A percentile compares a stretch with the other conserved stretches of the same genome.
Conservation (phyloP, 2,329 filamentous ascomycete genomes). For the Aspergillus novoparasiticus region DNA sequence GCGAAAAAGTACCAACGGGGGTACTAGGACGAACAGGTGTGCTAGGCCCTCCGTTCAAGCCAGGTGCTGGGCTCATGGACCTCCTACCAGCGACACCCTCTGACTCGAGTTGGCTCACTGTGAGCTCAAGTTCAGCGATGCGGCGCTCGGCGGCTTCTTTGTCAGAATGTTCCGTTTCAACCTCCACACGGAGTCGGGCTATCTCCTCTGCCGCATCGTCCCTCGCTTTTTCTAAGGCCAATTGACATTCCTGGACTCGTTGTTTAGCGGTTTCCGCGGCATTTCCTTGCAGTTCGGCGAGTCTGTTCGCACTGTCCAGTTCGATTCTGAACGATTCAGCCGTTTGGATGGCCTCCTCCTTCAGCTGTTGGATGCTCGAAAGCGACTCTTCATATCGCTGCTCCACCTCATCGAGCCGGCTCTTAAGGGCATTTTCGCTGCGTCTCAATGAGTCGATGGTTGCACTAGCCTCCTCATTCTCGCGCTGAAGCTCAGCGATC, state of each 20-base stretch:
- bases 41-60: conserved; percentile 52
- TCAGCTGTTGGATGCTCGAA: conserved; percentile 77
- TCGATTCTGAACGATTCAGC: conserved; percentile 87
- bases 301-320: conserved; percentile 74
- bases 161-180: conserved; percentile 60
- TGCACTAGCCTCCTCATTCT: conserved; percentile 80
- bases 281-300: conserved; percentile 72
- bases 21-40: conserved; percentile 56
- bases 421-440: conserved; percentile 77
- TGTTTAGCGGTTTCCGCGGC: conserved; percentile 62
- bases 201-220: conserved; percentile 65
- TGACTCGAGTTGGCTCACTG: conserved; percentile 62
- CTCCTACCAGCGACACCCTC: conserved; percentile 49
- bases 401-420: conserved; percentile 79
- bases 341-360: conserved; percentile 78
- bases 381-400: conserved; percentile 85
- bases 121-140: conserved; percentile 66
- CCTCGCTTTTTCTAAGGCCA: conserved; percentile 59
- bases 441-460: conserved; percentile 76
- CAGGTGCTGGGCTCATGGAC: conserved; percentile 57
- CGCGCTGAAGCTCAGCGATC: conserved; percentile 83
- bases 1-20: conserved; percentile 54
- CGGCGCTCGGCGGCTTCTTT: conserved; percentile 64
- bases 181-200: conserved; percentile 55
- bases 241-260: conserved; percentile 61